These are phyloP conservation scores for Arabis hirsuta DNA, from an alignment of 345 rosid genomes.

Conservation along the genomic window DNA sequence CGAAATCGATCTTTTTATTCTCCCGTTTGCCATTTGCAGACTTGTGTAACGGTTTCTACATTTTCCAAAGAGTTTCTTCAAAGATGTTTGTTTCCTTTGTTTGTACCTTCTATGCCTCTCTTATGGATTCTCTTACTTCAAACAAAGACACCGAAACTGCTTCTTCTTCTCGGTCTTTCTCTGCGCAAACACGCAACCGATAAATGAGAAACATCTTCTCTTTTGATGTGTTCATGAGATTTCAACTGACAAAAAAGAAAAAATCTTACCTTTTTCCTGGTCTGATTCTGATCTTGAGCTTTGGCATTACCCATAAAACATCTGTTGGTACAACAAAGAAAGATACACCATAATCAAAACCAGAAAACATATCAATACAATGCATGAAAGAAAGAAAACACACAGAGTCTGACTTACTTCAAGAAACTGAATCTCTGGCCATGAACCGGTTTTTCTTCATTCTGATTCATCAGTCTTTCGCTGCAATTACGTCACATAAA, in stretches of 20 bases:
- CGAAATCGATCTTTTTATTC: slow-evolving; percentile 34
- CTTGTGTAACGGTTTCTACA: background rate
- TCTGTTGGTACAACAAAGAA: slow-evolving; percentile 20
- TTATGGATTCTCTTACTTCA: slow-evolving; percentile 39
- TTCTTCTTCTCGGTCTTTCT: slow-evolving; percentile 31
- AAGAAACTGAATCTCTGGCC: slow-evolving; percentile 33
- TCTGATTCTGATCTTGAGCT: slow-evolving; percentile 37
- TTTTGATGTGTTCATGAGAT: background rate
- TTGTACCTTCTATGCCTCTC: slow-evolving; percentile 5
- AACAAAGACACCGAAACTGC: slow-evolving; percentile 38
- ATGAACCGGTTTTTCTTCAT: background rate
- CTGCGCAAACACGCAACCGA: slow-evolving; percentile 21
- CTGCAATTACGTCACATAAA: slow-evolving; percentile 27
- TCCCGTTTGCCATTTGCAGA: slow-evolving; percentile 18
- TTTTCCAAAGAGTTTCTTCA: slow-evolving; percentile 13
- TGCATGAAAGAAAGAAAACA: background rate
- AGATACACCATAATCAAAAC: slow-evolving; percentile 26
- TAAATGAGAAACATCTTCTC: slow-evolving; percentile 7
- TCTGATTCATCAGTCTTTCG: slow-evolving; percentile 27
- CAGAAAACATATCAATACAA: background rate
- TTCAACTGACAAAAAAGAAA: background rate
- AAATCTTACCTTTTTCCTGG: slow-evolving; percentile 26
- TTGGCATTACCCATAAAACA: slow-evolving; percentile 35
- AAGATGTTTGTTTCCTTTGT: background rate
- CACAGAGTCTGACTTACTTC: slow-evolving; percentile 18